These are phyloP conservation scores for Nasturtium officinale DNA, from an alignment of 345 rosid species.

Conservation along the genomic window DNA sequence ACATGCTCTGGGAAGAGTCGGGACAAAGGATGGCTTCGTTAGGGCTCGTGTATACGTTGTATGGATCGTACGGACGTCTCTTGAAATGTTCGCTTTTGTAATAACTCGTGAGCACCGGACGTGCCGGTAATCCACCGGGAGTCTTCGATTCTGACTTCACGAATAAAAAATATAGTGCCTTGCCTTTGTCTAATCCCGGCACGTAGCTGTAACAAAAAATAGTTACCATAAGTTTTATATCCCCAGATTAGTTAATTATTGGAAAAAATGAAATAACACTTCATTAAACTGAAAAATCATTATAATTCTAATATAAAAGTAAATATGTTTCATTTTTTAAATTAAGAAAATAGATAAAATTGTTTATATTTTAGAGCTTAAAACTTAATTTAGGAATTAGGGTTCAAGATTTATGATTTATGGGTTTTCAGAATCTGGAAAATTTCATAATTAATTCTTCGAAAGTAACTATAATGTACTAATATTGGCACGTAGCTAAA, in stretches of 20 bases:
- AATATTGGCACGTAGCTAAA: background rate
- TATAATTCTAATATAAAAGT: background rate
- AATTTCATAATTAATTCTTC: background rate
- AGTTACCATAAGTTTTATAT: background rate
- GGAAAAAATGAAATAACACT: background rate
- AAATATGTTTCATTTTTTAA: background rate
- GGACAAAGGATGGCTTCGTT: conserved; percentile 80
- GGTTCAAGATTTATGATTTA: background rate
- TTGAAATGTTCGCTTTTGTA: conserved; percentile 81
- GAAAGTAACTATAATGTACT: background rate
- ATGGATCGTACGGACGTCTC: conserved; percentile 70
- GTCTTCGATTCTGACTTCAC: conserved; percentile 80
- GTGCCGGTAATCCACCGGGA: conserved; percentile 79
- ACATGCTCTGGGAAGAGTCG: conserved; percentile 92
- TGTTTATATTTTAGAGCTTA: background rate
- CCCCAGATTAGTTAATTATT: background rate
- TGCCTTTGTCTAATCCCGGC: conserved; percentile 78
- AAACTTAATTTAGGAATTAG: background rate
- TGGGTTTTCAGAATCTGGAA: too few relatives aligned
- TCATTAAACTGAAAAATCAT: background rate
- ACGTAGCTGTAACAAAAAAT: conserved; percentile 54
- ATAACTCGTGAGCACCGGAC: conserved; percentile 90
- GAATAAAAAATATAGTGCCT: conserved; percentile 74
- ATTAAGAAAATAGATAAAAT: background rate
- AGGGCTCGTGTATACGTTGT: conserved; percentile 82